Conservation (phyloP, 192 early-diverging fungal genomes). For the Linnemannia zychae region DNA sequence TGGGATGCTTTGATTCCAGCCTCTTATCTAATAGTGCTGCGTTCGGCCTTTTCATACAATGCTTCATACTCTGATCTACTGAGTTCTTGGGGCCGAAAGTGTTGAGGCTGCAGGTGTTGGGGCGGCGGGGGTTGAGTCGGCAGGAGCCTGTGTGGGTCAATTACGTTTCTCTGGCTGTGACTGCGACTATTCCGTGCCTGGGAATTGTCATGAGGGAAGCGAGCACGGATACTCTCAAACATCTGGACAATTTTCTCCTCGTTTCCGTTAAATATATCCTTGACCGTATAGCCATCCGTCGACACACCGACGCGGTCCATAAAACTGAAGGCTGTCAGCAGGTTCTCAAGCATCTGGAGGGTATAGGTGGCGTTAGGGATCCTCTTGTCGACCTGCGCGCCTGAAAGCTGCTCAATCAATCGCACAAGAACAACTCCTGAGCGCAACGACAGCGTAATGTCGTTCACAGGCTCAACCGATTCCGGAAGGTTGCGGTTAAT, state of each 20-base stretch:
- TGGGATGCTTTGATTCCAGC: neutral
- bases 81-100: constrained; percentile 14
- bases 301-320: constrained; percentile 64
- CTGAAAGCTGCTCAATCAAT: constrained; percentile 57
- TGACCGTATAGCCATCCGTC: constrained; percentile 63
- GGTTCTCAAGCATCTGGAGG: constrained; percentile 62
- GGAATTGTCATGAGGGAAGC: constrained; percentile 19
- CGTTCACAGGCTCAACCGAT: constrained; percentile 42
- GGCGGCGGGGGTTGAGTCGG: too few relatives aligned
- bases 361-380: constrained; percentile 56
- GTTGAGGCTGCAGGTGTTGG: constrained; percentile 14
- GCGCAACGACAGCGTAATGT: constrained; percentile 57
- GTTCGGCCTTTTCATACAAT: constrained; percentile 30
- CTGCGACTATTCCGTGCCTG: neutral
- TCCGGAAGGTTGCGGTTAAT: constrained; percentile 57
- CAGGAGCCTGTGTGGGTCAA: neutral
- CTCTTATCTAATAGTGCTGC: constrained; percentile 27
- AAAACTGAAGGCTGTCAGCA: constrained; percentile 64
- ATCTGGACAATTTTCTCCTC: constrained; percentile 35
- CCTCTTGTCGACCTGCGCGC: constrained; percentile 55
- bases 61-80: constrained; percentile 36
- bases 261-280: constrained; percentile 54
- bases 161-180: constrained; percentile 7
- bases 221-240: constrained; percentile 26
- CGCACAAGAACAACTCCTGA: constrained; percentile 60